Evolutionary conservation across 2,329 filamentous ascomycete species (phyloP).

Genomic region (Botrytis squamosa): DNA sequence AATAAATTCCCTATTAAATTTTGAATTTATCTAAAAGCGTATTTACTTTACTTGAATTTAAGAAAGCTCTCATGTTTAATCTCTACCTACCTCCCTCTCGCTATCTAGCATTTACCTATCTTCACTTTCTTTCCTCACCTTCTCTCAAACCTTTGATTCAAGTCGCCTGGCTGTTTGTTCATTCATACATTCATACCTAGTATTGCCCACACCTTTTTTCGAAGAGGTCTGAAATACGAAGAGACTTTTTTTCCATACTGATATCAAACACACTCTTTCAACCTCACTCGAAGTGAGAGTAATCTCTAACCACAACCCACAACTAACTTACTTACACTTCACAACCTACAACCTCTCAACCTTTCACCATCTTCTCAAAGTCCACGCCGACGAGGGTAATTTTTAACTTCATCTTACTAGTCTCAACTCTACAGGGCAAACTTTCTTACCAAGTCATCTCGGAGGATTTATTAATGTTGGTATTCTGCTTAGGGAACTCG

Average conservation of each 20-base stretch:
- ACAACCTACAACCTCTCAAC: neutral
- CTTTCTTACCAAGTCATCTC: neutral
- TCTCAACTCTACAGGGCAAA: neutral
- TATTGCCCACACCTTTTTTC: neutral
- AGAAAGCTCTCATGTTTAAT: neutral
- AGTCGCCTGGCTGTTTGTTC: neutral
- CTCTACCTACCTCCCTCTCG: neutral
- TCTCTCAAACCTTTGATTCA: neutral
- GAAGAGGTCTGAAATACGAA: neutral
- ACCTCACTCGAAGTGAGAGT: neutral
- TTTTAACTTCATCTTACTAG: neutral
- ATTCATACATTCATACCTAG: neutral
- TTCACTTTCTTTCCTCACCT: neutral
- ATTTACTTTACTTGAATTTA: neutral
- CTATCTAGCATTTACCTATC: neutral
- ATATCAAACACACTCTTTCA: neutral
- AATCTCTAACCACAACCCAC: neutral
- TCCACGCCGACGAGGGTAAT: neutral
- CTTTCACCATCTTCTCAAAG: neutral
- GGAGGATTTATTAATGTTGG: neutral
- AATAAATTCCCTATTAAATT: neutral
- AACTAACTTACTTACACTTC: neutral
- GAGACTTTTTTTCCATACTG: neutral
- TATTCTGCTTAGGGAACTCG: neutral
- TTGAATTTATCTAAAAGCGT: neutral